phyloP scores from a whole-genome alignment of 495 filamentous ascomycete genomes.

The Elaphomyces granulatus region DNA sequence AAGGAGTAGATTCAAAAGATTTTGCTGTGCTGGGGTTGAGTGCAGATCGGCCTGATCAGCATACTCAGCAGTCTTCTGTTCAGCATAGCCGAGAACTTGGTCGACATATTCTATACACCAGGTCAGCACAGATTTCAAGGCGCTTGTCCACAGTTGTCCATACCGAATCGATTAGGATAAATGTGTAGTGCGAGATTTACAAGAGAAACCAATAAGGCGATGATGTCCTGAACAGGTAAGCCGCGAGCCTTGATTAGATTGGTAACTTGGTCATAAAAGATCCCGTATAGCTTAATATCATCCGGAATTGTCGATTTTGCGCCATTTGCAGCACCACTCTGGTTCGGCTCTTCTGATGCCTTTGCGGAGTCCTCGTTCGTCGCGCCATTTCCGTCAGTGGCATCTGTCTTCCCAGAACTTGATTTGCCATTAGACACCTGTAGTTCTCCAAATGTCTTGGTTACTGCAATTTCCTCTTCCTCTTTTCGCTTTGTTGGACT shows the following conservation, averaged over 20 bases:
- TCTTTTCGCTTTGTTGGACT: conserved; percentile 59
- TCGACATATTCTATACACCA: conserved; percentile 91
- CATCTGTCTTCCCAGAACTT: conserved; percentile 23
- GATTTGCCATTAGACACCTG: conserved; percentile 47
- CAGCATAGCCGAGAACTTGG: conserved; percentile 80
- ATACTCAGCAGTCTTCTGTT: conserved; percentile 74
- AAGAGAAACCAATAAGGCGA: conserved; percentile 80
- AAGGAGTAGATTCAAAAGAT: conserved; percentile 73
- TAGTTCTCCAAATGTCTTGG: conserved; percentile 62
- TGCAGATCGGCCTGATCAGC: conserved; percentile 90
- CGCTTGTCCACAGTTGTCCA: not conserved
- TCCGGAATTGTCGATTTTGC: conserved; percentile 24
- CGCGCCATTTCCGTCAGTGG: conserved; percentile 33
- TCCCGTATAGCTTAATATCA: conserved; percentile 88
- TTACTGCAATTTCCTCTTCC: conserved; percentile 71
- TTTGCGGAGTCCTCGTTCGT: conserved; percentile 23
- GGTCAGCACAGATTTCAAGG: conserved; percentile 71
- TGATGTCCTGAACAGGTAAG: conserved; percentile 86
- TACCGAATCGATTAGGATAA: not conserved
- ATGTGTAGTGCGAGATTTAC: conserved; percentile 70
- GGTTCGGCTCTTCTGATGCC: conserved; percentile 13
- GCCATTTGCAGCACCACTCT: conserved; percentile 10
- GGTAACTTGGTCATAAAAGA: conserved; percentile 94
- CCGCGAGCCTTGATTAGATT: conserved; percentile 82
- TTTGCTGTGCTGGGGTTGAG: conserved; percentile 71